Conservation (phyloP, 441 rosid species). For the Pelargonium cotyledonis region DNA sequence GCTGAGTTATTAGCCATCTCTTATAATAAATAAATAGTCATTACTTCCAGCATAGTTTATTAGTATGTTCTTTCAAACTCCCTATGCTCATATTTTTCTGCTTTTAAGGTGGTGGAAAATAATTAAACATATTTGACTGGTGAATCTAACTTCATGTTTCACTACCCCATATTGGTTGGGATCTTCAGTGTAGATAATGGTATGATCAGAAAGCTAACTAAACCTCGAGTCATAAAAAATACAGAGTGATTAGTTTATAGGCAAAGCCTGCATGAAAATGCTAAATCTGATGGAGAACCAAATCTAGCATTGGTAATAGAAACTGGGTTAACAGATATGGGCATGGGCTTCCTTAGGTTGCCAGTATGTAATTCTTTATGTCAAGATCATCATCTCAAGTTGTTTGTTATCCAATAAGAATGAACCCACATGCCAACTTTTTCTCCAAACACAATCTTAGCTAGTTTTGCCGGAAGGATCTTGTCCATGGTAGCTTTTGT, state of each 20-base stretch:
- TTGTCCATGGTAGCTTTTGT: too few relatives aligned
- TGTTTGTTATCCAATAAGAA: slow-evolving; percentile 33
- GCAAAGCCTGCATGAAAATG: slow-evolving; percentile 21
- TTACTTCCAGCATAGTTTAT: too few relatives aligned
- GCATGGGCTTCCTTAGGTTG: slow-evolving; percentile 18
- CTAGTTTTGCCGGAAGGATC: too few relatives aligned
- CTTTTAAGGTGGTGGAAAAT: too few relatives aligned
- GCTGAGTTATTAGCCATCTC: too few relatives aligned
- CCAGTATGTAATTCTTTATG: slow-evolving; percentile 28
- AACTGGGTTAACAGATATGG: slow-evolving; percentile 14
- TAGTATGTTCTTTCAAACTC: too few relatives aligned
- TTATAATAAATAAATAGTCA: too few relatives aligned
- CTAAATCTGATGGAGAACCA: slow-evolving; percentile 20
- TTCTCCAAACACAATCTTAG: too few relatives aligned
- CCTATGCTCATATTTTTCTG: too few relatives aligned
- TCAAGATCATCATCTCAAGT: slow-evolving; percentile 22
- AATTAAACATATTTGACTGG: not conserved
- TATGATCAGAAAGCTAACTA: slow-evolving; percentile 21
- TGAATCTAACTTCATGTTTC: slow-evolving; percentile 4
- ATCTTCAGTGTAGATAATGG: slow-evolving; percentile 32
- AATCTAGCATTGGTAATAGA: slow-evolving; percentile 33
- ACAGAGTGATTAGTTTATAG: not conserved
- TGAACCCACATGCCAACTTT: slow-evolving; percentile 55
- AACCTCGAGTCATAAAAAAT: slow-evolving; percentile 9
- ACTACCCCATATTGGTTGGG: slow-evolving; percentile 26